A percentile compares a stretch with the other conserved stretches of the same genome.
These are phyloP conservation scores for Talinum fruticosum DNA, from an alignment of 148 eudicot species.

Conservation along the genomic window DNA sequence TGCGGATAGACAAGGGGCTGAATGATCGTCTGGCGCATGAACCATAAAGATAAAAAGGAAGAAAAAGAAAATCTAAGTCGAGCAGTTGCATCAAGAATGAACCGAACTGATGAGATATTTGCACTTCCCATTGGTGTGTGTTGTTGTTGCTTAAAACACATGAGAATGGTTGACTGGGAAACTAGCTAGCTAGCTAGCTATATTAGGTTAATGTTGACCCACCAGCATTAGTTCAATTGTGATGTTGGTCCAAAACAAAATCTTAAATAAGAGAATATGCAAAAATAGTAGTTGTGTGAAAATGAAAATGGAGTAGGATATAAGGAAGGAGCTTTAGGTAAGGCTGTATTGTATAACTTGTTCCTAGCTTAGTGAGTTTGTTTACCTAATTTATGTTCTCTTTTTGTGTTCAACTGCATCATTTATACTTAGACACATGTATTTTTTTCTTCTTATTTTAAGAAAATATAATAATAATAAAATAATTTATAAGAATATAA, in stretches of 20 bases:
- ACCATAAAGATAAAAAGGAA: no score
- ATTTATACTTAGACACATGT: no score
- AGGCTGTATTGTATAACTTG: neutral
- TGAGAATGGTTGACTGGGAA: neutral
- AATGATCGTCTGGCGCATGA: no score
- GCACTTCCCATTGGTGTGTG: no score
- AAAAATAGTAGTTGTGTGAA: neutral
- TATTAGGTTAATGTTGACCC: constrained; percentile 6
- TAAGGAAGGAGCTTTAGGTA: constrained; percentile 3
- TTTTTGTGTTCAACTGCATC: constrained; percentile 10
- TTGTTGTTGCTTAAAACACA: neutral
- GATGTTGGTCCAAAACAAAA: neutral
- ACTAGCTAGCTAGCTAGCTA: neutral
- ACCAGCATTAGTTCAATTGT: neutral
- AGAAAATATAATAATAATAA: no score
- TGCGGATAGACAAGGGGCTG: no score
- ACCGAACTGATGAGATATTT: no score
- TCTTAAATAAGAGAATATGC: neutral
- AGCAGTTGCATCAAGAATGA: no score
- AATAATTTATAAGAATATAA: neutral
- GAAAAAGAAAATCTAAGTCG: no score
- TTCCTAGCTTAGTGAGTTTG: constrained; percentile 24
- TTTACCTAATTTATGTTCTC: constrained; percentile 26
- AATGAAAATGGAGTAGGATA: constrained; percentile 23
- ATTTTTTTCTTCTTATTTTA: no score